These are phyloP conservation scores for Voacanga thouarsii DNA, from an alignment of 257 asterid genomes.

Conservation along the genomic window DNA sequence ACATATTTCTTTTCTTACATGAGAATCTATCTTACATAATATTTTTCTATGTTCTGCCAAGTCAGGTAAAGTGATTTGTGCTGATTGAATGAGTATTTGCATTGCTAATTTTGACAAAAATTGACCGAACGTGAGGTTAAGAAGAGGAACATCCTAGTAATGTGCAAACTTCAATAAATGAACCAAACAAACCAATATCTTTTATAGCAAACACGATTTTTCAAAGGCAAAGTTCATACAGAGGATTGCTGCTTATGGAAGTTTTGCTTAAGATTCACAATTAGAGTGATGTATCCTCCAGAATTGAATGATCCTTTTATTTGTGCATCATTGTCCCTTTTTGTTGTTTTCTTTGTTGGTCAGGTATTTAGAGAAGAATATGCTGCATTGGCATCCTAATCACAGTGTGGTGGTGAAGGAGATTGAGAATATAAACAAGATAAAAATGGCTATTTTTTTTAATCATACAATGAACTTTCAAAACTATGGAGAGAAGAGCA, in stretches of 20 bases:
- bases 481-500: conserved; percentile 53
- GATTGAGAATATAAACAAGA: conserved; percentile 83
- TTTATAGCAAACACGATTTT: not conserved
- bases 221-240: not conserved
- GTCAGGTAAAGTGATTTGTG: not conserved
- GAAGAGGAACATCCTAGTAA: not conserved
- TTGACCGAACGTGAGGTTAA: not conserved
- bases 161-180: not conserved
- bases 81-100: not conserved
- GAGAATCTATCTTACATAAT: not conserved
- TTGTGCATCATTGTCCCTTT: not conserved
- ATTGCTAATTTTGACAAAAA: not conserved
- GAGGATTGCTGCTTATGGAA: not conserved
- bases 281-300: not conserved
- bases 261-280: not conserved
- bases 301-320: not conserved
- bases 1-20: too few species aligned
- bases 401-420: conserved; percentile 86
- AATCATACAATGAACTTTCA: conserved; percentile 89
- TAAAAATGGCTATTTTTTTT: conserved; percentile 65
- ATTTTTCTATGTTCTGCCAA: too few species aligned
- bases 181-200: not conserved
- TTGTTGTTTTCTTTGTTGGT: not conserved
- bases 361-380: conserved; percentile 69
- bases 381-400: conserved; percentile 76